Evolutionary conservation across 768 basidiomycete genomes (phyloP).

Genomic region (Auriscalpium orientale): DNA sequence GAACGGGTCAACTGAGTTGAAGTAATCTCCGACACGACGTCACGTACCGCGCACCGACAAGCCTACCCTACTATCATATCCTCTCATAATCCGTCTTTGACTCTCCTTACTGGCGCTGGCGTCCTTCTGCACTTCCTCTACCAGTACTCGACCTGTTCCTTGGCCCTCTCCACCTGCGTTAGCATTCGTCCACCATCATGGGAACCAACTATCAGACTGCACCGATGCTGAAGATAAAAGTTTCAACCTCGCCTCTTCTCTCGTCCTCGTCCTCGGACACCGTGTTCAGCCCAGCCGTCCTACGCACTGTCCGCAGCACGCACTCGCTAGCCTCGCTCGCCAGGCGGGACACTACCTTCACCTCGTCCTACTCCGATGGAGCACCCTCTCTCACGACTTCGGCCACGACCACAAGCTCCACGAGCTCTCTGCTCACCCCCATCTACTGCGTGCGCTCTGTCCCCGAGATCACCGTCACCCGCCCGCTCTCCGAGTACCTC

Average conservation of each 20-base stretch:
- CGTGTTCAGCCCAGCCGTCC: neutral
- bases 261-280: constrained; percentile 4
- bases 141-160: neutral
- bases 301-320: neutral
- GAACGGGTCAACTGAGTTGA: too few relatives aligned
- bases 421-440: neutral
- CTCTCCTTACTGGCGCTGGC: neutral
- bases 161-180: neutral
- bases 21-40: too few relatives aligned
- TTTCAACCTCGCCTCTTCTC: constrained; percentile 12
- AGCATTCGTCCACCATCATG: neutral
- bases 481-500: constrained; percentile 2
- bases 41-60: too few relatives aligned
- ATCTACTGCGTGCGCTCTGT: constrained; percentile 3
- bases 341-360: neutral
- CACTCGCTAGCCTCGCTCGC: neutral
- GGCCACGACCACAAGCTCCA: neutral
- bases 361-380: neutral
- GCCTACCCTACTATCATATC: too few relatives aligned
- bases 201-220: neutral
- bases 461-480: constrained; percentile 12
- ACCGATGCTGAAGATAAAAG: constrained; percentile 9
- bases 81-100: neutral
- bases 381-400: neutral
- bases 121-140: neutral